Conservation (phyloP, 305 asterid species). For the Fraxinus floribunda region DNA sequence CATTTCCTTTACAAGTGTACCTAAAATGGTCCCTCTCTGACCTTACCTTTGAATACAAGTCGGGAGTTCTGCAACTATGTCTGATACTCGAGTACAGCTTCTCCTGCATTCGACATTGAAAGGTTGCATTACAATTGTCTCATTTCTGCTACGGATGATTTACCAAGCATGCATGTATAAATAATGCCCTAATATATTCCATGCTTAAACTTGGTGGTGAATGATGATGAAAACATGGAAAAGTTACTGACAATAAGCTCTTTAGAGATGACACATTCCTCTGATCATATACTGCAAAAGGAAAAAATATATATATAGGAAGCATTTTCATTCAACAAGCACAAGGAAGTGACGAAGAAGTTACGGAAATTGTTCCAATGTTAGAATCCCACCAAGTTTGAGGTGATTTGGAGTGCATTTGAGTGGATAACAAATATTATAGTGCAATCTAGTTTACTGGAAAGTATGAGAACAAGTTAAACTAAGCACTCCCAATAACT, state of each 20-base stretch:
- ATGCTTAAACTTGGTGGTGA: neutral
- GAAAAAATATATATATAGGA: neutral
- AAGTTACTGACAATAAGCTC: neutral
- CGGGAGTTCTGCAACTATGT: slow-evolving; percentile 16
- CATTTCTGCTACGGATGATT: neutral
- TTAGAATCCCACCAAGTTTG: neutral
- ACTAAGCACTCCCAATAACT: neutral
- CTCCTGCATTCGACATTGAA: slow-evolving; percentile 35
- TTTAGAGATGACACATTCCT: neutral
- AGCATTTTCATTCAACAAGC: neutral
- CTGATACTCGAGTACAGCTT: slow-evolving; percentile 45
- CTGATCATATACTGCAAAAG: neutral
- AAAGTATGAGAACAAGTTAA: neutral
- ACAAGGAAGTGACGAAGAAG: neutral
- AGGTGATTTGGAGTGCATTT: neutral
- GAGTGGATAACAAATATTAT: neutral
- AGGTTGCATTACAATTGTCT: neutral
- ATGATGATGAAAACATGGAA: neutral
- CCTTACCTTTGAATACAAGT: neutral
- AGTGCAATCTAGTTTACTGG: neutral
- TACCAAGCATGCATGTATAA: neutral
- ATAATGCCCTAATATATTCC: neutral
- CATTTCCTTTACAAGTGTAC: slow-evolving; percentile 1
- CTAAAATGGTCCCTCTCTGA: neutral
- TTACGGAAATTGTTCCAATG: neutral